Evolutionary conservation across 164 flowering plant species (phyloP).

Genomic region (Liriodendron chinense): DNA sequence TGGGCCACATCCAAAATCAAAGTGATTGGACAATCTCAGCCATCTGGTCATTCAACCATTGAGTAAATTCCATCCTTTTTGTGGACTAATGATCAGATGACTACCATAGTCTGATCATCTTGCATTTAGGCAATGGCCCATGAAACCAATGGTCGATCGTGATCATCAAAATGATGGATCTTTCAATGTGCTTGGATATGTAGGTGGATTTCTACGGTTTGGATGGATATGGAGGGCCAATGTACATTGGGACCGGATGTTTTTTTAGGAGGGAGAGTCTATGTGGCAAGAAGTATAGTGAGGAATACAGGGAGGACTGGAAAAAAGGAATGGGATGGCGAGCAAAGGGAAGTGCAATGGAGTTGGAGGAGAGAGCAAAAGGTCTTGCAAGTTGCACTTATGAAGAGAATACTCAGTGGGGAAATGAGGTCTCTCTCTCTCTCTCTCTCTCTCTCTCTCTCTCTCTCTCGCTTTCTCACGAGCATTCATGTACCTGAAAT

Average conservation of each 20-base stretch:
- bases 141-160: background rate
- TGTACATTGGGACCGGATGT: slow-evolving; percentile 37
- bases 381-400: slow-evolving; percentile 27
- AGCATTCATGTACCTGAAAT: background rate
- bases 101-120: no score
- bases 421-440: slow-evolving; percentile 31
- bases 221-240: slow-evolving; percentile 32
- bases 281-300: slow-evolving; percentile 22
- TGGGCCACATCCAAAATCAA: no score
- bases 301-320: slow-evolving; percentile 16
- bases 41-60: no score
- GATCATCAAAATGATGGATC: background rate
- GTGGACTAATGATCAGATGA: no score
- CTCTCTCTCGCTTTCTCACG: background rate
- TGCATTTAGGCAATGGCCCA: no score
- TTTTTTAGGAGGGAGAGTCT: slow-evolving; percentile 35
- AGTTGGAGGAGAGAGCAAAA: slow-evolving; percentile 25
- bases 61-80: no score
- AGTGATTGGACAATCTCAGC: no score
- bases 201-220: slow-evolving; percentile 23
- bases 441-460: background rate
- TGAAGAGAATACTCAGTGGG: slow-evolving; percentile 40
- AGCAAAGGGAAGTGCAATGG: slow-evolving; percentile 12
- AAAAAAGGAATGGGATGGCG: background rate
- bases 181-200: background rate